phyloP scores from a whole-genome alignment of 495 filamentous ascomycete genomes.

The Penicillium desertorum region DNA sequence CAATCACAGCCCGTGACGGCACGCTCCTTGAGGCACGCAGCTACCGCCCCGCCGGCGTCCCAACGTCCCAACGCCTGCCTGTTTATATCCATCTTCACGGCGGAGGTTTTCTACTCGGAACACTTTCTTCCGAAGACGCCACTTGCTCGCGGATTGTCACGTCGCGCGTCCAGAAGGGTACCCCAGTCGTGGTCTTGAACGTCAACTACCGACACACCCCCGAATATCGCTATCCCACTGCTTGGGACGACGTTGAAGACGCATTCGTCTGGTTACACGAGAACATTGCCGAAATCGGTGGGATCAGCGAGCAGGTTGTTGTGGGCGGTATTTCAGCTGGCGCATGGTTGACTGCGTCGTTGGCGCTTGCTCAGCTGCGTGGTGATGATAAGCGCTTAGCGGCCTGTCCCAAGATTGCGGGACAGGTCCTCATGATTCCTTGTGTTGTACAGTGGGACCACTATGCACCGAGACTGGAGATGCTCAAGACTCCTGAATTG shows the following conservation, averaged over 20 bases:
- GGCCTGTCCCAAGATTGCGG: constrained; percentile 32
- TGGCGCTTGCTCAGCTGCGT: constrained; percentile 33
- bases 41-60: constrained; percentile 37
- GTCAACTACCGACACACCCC: constrained; percentile 51
- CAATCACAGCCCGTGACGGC: constrained; percentile 43
- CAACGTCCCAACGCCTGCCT: constrained; percentile 34
- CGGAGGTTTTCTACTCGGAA: constrained; percentile 51
- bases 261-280: constrained; percentile 47
- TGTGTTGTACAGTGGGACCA: constrained; percentile 33
- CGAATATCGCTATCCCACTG: constrained; percentile 40
- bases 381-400: constrained; percentile 25
- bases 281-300: constrained; percentile 33
- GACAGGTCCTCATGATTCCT: constrained; percentile 48
- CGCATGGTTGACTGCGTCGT: constrained; percentile 43
- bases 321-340: constrained; percentile 52
- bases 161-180: constrained; percentile 16
- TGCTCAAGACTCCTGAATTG: constrained; percentile 31
- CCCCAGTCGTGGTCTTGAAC: constrained; percentile 42
- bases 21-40: constrained; percentile 40
- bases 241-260: constrained; percentile 49
- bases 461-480: constrained; percentile 37
- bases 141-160: constrained; percentile 43
- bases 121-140: constrained; percentile 46
- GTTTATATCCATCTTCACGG: constrained; percentile 52
- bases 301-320: constrained; percentile 38